A percentile compares a stretch with the other conserved stretches of the same genome.
Conservation (phyloP, 78 protist genomes). For the Bigelowiella natans region DNA sequence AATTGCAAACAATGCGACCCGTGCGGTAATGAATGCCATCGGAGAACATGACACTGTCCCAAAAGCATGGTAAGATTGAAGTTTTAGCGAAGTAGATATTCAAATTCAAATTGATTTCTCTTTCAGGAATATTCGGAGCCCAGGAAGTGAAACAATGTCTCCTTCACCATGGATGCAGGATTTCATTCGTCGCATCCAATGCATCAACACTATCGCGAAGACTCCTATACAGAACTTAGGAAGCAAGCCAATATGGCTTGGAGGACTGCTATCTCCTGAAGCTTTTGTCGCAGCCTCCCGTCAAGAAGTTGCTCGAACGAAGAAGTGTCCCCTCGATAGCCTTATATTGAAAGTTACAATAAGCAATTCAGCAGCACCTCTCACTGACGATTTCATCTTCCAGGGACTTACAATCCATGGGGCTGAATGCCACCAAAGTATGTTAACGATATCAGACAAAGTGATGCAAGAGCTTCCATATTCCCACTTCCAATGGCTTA, state of each 20-base stretch:
- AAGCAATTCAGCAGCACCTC: not conserved
- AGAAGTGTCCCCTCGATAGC: not conserved
- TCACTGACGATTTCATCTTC: not conserved
- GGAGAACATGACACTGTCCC: not conserved
- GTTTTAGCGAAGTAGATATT: no score
- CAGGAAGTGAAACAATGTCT: no score
- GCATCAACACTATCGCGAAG: not conserved
- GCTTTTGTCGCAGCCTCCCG: not conserved
- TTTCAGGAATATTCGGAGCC: no score
- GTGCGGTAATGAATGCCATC: not conserved
- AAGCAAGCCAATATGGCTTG: not conserved
- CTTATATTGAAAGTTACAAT: not conserved
- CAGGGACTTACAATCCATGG: not conserved
- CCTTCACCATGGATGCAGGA: not conserved
- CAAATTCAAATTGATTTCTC: no score
- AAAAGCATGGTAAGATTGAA: not conserved
- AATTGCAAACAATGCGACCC: no score
- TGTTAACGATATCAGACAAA: not conserved
- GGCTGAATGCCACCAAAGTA: not conserved
- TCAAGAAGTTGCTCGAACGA: not conserved
- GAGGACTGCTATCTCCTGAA: not conserved
- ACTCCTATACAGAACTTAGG: not conserved
- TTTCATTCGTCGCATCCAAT: not conserved
- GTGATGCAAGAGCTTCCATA: not conserved
- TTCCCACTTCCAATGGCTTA: not conserved